Conservation (phyloP, 768 basidiomycete genomes). For the Cyathus striatus region DNA sequence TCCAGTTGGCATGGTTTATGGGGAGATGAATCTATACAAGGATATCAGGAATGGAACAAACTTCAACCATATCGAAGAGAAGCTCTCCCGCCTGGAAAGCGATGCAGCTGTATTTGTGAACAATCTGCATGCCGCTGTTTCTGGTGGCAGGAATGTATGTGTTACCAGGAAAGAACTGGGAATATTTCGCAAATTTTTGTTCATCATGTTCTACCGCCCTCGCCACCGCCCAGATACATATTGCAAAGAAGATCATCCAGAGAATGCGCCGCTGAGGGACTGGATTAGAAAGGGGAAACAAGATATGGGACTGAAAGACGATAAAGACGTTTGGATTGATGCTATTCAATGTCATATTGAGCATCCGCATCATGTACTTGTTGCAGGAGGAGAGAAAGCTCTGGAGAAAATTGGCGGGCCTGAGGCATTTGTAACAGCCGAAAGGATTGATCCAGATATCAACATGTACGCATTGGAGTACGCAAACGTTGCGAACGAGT, state of each 20-base stretch:
- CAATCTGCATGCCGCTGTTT: constrained; percentile 8
- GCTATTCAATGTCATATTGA: constrained; percentile 25
- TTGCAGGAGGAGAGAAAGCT: constrained; percentile 13
- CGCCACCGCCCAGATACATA: constrained; percentile 14
- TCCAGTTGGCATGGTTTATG: constrained; percentile 12
- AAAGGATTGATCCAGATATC: too few relatives aligned
- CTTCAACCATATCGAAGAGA: constrained; percentile 21
- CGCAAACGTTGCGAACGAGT: constrained; percentile 16
- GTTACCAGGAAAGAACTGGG: constrained; percentile 22
- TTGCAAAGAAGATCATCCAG: constrained; percentile 19
- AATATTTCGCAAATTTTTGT: constrained; percentile 27
- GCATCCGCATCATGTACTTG: constrained; percentile 19
- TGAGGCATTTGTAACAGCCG: constrained; percentile 9
- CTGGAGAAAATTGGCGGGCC: constrained; percentile 14
- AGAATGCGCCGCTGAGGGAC: constrained; percentile 11
- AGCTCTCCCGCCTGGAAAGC: constrained; percentile 20
- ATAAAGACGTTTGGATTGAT: constrained; percentile 22
- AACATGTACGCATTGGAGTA: constrained; percentile 21
- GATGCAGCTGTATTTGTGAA: constrained; percentile 16
- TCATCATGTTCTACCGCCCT: constrained; percentile 27
- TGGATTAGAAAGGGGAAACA: constrained; percentile 19
- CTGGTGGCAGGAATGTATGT: constrained; percentile 4
- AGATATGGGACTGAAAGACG: constrained; percentile 10
- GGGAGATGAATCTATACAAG: constrained; percentile 18
- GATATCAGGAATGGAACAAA: constrained; percentile 13